phyloP scores from a whole-genome alignment of 1,284 basidiomycete genomes.

The Sporisorium graminicola region DNA sequence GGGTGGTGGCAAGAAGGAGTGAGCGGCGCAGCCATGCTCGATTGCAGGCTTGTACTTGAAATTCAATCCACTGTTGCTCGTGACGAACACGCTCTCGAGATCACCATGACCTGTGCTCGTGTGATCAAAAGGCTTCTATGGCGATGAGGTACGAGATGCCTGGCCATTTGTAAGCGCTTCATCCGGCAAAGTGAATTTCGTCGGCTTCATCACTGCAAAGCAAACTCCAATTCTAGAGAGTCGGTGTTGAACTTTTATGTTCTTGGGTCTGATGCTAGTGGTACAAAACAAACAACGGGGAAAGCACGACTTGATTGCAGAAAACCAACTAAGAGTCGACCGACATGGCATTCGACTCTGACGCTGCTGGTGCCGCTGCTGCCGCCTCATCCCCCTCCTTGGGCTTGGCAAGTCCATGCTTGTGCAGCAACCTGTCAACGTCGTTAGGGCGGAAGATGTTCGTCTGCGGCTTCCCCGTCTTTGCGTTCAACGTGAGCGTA shows the following conservation, averaged over 20 bases:
- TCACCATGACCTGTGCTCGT: too few relatives aligned
- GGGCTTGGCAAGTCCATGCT: slow-evolving; percentile 85
- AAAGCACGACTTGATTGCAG: background rate
- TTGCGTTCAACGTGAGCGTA: slow-evolving; percentile 85
- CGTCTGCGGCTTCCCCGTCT: slow-evolving; percentile 83
- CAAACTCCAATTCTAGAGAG: background rate
- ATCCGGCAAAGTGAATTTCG: background rate
- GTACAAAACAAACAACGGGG: slow-evolving; percentile 28
- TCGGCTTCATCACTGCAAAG: background rate
- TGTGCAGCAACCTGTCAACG: slow-evolving; percentile 84
- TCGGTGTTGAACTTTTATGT: background rate
- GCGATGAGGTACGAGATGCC: too few relatives aligned
- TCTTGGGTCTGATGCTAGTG: slow-evolving; percentile 16
- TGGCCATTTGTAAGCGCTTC: too few relatives aligned
- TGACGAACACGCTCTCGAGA: too few relatives aligned
- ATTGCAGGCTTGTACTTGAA: too few relatives aligned
- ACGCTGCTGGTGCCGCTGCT: slow-evolving; percentile 4
- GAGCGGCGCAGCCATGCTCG: too few relatives aligned
- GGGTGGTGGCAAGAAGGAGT: slow-evolving; percentile 23
- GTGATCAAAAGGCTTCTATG: too few relatives aligned
- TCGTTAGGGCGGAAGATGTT: slow-evolving; percentile 93
- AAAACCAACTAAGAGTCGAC: slow-evolving; percentile 56
- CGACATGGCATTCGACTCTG: slow-evolving; percentile 53
- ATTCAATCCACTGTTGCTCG: too few relatives aligned
- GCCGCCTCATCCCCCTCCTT: slow-evolving; percentile 76